Evolutionary conservation across 2,329 filamentous ascomycete genomes (phyloP), one percentile per base, ranked within the genome.

Genomic region (Huntiella abstrusa): DNA sequence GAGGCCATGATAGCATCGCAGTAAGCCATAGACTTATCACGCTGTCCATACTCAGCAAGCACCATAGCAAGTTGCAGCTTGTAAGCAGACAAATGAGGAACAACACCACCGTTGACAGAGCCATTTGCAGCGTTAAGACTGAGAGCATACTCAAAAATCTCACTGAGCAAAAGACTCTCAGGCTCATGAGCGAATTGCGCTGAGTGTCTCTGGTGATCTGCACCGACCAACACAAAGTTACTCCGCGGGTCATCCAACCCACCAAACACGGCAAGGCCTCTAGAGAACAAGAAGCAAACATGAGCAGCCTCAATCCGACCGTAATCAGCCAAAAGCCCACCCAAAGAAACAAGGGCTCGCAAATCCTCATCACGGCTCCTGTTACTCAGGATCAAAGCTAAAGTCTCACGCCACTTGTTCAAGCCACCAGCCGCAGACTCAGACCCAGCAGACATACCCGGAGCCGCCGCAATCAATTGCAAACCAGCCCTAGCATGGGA

Each of bases 341-440:
- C 88, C 22, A 98, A 70, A 1, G 85, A 77, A 47, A 82, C 69
- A 22, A 98, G 64, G 4, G 86, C 86, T 49, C 77, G 74, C 7
- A 73, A 70, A 60, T 98, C 91, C 22, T 83, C 80, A n/a, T 44
- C 45, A 2, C 71, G 62, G 51, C 82, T 94, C 51, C 91, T 77
- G 60, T 98, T 98, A 62, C 83, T 88, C 37, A 95, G 62, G 19
- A 96, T 75, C 49, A 98, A 66, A 2, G 80, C 75, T 35, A 96
- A 65, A 0, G 91, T 95, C 61, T 98, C 91, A 38, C 78, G 77
- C 91, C 91, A 98, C 59, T 86, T 86, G 55, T 96, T 83, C 15
- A 98, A 67, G 4, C 91, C 91, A 55, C 84, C 82, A 1, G 79
- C 78, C 59, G 91, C 85, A 52, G 77, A 79, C 11, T 42, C 43